Evolutionary conservation across 345 rosid species (phyloP), one percentile per base, ranked within the genome.

Genomic region (Streptanthus diversifolius): DNA sequence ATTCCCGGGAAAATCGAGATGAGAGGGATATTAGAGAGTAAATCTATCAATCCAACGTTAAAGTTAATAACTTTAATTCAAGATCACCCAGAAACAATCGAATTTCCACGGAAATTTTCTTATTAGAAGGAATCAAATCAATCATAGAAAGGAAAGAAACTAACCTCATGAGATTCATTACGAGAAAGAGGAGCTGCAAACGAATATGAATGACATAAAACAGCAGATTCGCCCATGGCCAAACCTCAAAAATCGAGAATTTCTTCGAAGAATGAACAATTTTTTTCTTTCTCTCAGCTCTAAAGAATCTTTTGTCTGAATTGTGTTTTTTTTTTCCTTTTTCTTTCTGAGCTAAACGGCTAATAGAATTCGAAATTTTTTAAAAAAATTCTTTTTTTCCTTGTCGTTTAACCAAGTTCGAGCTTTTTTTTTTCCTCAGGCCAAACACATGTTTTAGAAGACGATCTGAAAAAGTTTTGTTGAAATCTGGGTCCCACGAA

Each of bases 121-220:
- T 36, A 73, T 17, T 36, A 1, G 8, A 15, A 57, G 51, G 17
- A 61, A 36, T 36, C 22, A 48, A 63, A 33, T 19, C 0, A 13
- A 17, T 14, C 1, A 18, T 9, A 71, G 24, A 49, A 19, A 53
- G 13, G 40, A 67, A 36, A 3, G 44, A 67, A 24, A 70, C 82
- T 37, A 37, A 87, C 98, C 95, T 93, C 89, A 43, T 58, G 71
- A 72, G 84, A 44, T 73, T 88, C 97, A 72, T 82, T 78, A 43
- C 59, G 72, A 51, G 87, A 60, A 39, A 83, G 54, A 74, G 79
- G 90, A 44, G 71, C 62, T 22, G 76, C 61, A 22, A 87, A 88
- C 40, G 98, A 84, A 73, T 86, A 84, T 3, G 98, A 90, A 71
- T 91, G 92, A 87, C 80, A 71, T 37, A 90, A 82, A 82, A 89